A percentile compares a stretch with the other conserved stretches of the same genome.
Evolutionary conservation across 1,139 yeast species (phyloP).

Genomic region (Diutina mesorugosa): DNA sequence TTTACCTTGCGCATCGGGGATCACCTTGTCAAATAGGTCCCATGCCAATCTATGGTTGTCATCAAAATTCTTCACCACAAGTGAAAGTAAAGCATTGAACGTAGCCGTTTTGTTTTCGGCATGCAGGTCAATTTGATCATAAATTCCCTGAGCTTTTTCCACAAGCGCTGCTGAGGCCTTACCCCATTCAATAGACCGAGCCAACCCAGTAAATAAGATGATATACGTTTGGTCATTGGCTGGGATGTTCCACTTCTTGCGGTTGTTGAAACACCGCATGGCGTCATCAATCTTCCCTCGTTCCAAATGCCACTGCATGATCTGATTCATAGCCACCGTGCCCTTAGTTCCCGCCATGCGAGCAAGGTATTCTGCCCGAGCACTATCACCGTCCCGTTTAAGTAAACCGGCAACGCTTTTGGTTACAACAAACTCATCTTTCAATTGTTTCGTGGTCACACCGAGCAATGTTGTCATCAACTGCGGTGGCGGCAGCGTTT

Average conservation of each 20-base stretch:
- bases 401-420: constrained; percentile 39
- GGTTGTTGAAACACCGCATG: constrained; percentile 32
- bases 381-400: constrained; percentile 26
- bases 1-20: constrained; percentile 2
- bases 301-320: constrained; percentile 35
- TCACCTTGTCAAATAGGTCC: constrained; percentile 20
- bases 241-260: constrained; percentile 50
- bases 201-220: constrained; percentile 44
- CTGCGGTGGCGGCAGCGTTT: neutral
- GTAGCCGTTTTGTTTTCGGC: constrained; percentile 7
- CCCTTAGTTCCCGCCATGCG: constrained; percentile 37
- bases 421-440: constrained; percentile 43
- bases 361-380: constrained; percentile 41
- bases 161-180: constrained; percentile 12
- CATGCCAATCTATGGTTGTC: constrained; percentile 25
- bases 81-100: constrained; percentile 26
- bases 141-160: constrained; percentile 13
- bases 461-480: constrained; percentile 38
- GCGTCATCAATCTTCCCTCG: constrained; percentile 30
- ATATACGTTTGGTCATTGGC: constrained; percentile 42
- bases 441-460: constrained; percentile 38
- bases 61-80: constrained; percentile 20
- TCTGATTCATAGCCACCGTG: constrained; percentile 47
- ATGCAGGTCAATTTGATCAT: constrained; percentile 8
- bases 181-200: constrained; percentile 28